Conservation (phyloP, 164 flowering plant species). For the Macadamia tetraphylla region DNA sequence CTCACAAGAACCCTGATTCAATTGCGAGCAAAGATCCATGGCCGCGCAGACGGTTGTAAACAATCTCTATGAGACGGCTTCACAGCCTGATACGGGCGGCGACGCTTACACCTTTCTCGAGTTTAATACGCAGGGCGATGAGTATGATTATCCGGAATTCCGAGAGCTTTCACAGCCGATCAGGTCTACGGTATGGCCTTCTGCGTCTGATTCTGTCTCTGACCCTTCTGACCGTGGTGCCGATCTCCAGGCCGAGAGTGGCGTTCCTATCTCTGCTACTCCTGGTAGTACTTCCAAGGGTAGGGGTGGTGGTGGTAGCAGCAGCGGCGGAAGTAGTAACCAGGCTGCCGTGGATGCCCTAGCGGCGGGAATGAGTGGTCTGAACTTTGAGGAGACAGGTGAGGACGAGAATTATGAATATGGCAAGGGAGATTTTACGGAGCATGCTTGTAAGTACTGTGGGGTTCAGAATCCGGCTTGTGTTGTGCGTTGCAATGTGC, state of each 20-base stretch:
- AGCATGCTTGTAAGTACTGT: conserved; percentile 91
- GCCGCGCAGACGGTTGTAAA: conserved; percentile 30
- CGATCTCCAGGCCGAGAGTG: conserved; percentile 44
- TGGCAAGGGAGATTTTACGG: conserved; percentile 67
- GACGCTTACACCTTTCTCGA: conserved; percentile 98
- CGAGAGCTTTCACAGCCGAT: conserved; percentile 65
- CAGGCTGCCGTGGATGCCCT: conserved; percentile 60
- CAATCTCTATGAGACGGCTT: conserved; percentile 88
- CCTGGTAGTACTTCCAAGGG: conserved; percentile 36
- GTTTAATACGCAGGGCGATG: conserved; percentile 87
- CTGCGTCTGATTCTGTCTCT: conserved; percentile 51
- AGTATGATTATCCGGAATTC: conserved; percentile 66
- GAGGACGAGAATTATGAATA: conserved; percentile 78
- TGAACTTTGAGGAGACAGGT: conserved; percentile 88
- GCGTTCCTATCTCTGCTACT: conserved; percentile 45
- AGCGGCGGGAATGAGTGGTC: conserved; percentile 72
- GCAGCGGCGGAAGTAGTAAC: conserved; percentile 26
- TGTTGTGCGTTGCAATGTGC: conserved; percentile 91
- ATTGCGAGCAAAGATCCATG: conserved; percentile 15
- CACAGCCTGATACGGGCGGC: conserved; percentile 85
- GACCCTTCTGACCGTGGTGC: conserved; percentile 30
- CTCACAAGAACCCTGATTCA: conserved; percentile 2
- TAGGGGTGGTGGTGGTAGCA: conserved; percentile 24
- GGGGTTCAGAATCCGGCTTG: conserved; percentile 97
- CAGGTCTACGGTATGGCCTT: conserved; percentile 65